Base-by-base conservation (phyloP, 2,329 filamentous ascomycete species). In the Neofusicoccum parvum region DNA sequence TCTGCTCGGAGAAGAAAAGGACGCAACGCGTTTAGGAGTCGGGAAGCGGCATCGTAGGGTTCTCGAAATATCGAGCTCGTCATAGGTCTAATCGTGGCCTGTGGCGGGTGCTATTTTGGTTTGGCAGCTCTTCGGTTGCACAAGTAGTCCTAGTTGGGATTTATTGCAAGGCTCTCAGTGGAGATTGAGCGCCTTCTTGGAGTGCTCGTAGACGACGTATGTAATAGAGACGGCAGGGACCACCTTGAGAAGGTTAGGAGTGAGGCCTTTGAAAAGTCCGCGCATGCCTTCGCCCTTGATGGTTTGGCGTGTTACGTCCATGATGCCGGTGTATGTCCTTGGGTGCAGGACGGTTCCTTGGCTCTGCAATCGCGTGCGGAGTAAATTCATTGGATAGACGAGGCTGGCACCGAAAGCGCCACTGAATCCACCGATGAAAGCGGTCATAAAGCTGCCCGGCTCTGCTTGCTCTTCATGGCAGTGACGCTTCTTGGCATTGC, bases 231-330 rank as follows among this genome's bases (percentile, higher is more conserved):
- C 90, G 36, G 95, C 93, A 2, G 95, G 95, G 10, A 95, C 93
- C 41, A 99, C 95, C 82, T 99, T 99, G 71, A 99, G 84, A 45
- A 99, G 82, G 75, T 98, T 99, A 5, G 95, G 95, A 48, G 94
- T 97, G 69, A 98, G 83, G 1, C 95, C 95, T 79, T 96, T 97
- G 84, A 97, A 99, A 65, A 99, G 82, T 2, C 95, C 95, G 66
- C 91, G 86, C 43, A 91, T 76, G 1, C 95, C 95, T 79, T 99
- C 95, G 58, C 90, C 88, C 71, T 88, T 84, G 41, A 97, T 81
- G 9, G 95, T 99, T 79, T 91, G 92, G 63, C 85, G 85, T 1
- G 92, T 90, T 49, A 97, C 94, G 77, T 99, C 95, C 81, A 89
- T 86, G 69, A 98, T 94, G 43, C 95, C 92, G 1, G 88, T 93